phyloP scores from a whole-genome alignment of 2,329 filamentous ascomycete genomes.

The Elsinoe perseae region DNA sequence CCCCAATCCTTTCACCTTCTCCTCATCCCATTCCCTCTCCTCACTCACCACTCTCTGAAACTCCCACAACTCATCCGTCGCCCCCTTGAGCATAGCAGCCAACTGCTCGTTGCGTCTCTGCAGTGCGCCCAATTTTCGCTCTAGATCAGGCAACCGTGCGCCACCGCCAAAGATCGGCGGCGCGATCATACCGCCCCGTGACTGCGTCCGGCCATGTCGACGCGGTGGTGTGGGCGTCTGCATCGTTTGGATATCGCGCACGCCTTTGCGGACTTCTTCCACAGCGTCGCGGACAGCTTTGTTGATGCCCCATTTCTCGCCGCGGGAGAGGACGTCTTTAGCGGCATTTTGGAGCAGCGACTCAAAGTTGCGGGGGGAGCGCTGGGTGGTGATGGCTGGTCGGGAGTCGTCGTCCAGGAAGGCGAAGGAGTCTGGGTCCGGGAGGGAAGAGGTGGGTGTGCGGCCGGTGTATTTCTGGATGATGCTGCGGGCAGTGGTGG shows the following conservation, averaged over 20 bases:
- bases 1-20: constrained; percentile 36
- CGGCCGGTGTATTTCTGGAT: constrained; percentile 61
- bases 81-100: constrained; percentile 60
- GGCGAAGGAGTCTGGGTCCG: constrained; percentile 14
- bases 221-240: constrained; percentile 29
- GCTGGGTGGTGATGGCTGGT: constrained; percentile 21
- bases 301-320: constrained; percentile 72
- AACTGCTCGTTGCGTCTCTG: constrained; percentile 60
- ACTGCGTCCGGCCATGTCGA: constrained; percentile 20
- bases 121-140: constrained; percentile 40
- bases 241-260: constrained; percentile 55
- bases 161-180: background rate
- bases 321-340: constrained; percentile 62
- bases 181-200: background rate
- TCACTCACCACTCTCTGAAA: constrained; percentile 45
- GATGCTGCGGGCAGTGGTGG: constrained; percentile 55
- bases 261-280: constrained; percentile 69
- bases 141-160: constrained; percentile 10
- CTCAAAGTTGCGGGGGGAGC: constrained; percentile 52
- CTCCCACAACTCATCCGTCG: constrained; percentile 55
- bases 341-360: constrained; percentile 68
- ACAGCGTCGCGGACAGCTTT: constrained; percentile 74
- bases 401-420: background rate
- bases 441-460: background rate
- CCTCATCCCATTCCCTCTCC: constrained; percentile 29